phyloP scores from a whole-genome alignment of 306 rosid genomes.

The Mucuna pruriens region DNA sequence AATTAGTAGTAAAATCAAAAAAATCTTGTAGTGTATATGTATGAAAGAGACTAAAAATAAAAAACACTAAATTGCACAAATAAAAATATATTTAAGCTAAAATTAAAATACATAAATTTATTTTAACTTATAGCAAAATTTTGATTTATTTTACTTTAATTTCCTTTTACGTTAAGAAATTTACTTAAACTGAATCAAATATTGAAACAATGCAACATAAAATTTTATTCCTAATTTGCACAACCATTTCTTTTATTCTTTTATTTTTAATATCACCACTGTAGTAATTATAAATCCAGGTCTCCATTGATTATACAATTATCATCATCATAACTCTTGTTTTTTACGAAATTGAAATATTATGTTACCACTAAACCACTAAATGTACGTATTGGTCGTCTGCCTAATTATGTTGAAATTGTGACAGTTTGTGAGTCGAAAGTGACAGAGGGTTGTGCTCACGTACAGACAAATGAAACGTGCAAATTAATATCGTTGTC shows the following conservation, averaged over 20 bases:
- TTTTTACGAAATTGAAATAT: background rate
- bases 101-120: too few relatives aligned
- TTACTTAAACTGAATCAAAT: background rate
- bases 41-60: too few relatives aligned
- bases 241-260: too few relatives aligned
- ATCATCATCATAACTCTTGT: background rate
- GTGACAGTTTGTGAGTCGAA: constrained; percentile 24
- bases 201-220: too few relatives aligned
- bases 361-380: background rate
- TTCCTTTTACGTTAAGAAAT: background rate
- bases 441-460: constrained; percentile 36
- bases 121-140: background rate
- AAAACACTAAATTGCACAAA: too few relatives aligned
- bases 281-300: background rate
- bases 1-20: too few relatives aligned
- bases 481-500: constrained; percentile 18
- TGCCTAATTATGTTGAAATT: constrained; percentile 36
- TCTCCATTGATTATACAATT: background rate
- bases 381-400: constrained; percentile 19
- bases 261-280: background rate
- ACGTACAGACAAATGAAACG: constrained; percentile 1
- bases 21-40: too few relatives aligned
- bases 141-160: background rate
- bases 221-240: too few relatives aligned
- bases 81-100: too few relatives aligned